Evolutionary conservation across 2,329 filamentous ascomycete species (phyloP).

Genomic region (Pseudomassariella vexata): DNA sequence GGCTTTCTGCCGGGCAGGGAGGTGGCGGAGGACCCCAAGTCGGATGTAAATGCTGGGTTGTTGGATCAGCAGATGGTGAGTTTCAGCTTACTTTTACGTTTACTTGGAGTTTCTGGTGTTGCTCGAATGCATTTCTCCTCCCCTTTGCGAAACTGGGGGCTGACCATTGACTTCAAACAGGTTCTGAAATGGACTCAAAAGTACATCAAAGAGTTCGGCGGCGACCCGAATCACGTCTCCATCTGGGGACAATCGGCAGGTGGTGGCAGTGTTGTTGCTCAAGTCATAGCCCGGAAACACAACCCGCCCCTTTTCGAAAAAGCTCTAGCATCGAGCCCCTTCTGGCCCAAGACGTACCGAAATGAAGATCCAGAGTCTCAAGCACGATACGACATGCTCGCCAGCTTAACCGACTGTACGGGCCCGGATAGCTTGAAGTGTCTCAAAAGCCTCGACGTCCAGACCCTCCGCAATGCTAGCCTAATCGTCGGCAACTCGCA

Average conservation of each 20-base stretch:
- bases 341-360: slow-evolving; percentile 53
- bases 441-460: slow-evolving; percentile 47
- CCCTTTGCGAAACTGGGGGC: too few relatives aligned
- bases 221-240: slow-evolving; percentile 39
- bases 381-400: slow-evolving; percentile 40
- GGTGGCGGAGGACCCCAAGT: slow-evolving; percentile 33
- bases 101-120: too few relatives aligned
- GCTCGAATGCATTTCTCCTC: too few relatives aligned
- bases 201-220: slow-evolving; percentile 42
- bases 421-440: slow-evolving; percentile 43
- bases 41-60: slow-evolving; percentile 46
- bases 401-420: slow-evolving; percentile 40
- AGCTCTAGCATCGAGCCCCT: slow-evolving; percentile 45
- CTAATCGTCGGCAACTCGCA: slow-evolving; percentile 41
- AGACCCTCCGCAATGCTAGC: slow-evolving; percentile 45
- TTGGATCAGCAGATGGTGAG: slow-evolving; percentile 45
- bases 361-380: slow-evolving; percentile 46
- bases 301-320: slow-evolving; percentile 39
- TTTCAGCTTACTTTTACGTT: too few relatives aligned
- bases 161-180: too few relatives aligned
- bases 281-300: slow-evolving; percentile 38
- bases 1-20: slow-evolving; percentile 46
- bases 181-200: slow-evolving; percentile 39
- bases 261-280: slow-evolving; percentile 45
- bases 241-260: slow-evolving; percentile 53